Evolutionary conservation across 148 eudicot genomes (phyloP), one percentile per base, ranked within the genome.

Genomic region (Silene uniflora): DNA sequence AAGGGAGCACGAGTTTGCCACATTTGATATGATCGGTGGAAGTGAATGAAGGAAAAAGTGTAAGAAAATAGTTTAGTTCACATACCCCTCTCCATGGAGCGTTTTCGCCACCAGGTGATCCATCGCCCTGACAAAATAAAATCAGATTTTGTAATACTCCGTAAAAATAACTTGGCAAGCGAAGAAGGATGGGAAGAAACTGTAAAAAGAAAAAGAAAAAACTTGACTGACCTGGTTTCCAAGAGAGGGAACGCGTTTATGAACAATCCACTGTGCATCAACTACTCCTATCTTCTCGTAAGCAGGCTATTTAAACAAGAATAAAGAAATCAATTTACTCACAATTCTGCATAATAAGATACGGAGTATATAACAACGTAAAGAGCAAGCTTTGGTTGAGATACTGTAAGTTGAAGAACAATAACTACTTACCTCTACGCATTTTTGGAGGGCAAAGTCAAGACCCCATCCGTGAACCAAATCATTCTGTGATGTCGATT

Each of bases 381-480:
- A 3, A 23, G 66, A 62, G 66, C 66, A 62, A 62, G 35, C 10
- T 10, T 62, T 10, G 32, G 66, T 12, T 62, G 22, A 22, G 64
- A 21, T 9, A 7, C 52, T 47, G 52, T 47, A 47, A 47, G 17
- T 25, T 60, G 61, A 24, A 3, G 16, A 71, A 21, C 69, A 21
- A 64, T 70, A 22, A 10, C 21, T 24, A 69, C 88, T 77, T 46
- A 94, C 98, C 97, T 94, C 89, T 13, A 86, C 93, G 74, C 98
- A 94, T 78, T 75, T 87, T 81, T 77, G 87, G 47, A 94, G 91
- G 61, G 89, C 91, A 73, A 91, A 90, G 81, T 94, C 98, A 4
- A 94, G 88, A 77, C 98, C 98, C 98, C 98, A 94, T 81, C 98
- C 98, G 81, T 94, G 98, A 76, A 94, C 89, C 86, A 94, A 80